Evolutionary conservation across 2,329 filamentous ascomycete genomes (phyloP), one percentile per base, ranked within the genome.

Genomic region (Sarocladium kiliense): DNA sequence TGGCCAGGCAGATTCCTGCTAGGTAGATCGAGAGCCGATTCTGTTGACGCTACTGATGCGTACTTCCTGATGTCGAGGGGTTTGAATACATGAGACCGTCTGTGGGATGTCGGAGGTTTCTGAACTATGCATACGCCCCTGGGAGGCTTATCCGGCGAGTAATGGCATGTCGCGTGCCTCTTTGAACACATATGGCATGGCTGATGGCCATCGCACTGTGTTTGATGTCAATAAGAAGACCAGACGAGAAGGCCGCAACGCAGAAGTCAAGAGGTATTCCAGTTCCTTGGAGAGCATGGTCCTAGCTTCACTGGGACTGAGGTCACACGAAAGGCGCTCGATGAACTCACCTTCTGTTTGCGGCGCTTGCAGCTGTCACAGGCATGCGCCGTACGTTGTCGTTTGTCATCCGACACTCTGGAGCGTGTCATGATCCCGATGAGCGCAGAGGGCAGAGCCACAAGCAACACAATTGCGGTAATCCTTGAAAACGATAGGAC

Each of bases 281-380:
- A n/a, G n/a, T n/a, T n/a, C n/a, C n/a, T n/a, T n/a, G n/a, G n/a
- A n/a, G n/a, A n/a, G n/a, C n/a, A n/a, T n/a, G n/a, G n/a, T n/a
- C n/a, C n/a, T n/a, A n/a, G n/a, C 30, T 32, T 6, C 30, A 32
- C 6, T 32, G 30, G 30, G 30, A 7, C 12, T 32, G 30, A 32
- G 30, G 30, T 7, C 12, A 12, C 12, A 32, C 7, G 30, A 32
- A 32, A 12, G 7, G 12, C 6, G 6, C 6, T 32, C 30, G 6
- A 6, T 32, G 7, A 32, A 32, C 78, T 74, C 64, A 84, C 84
- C 75, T 86, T 87, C 70, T 87, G 84, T 67, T 87, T 87, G 58
- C 84, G 77, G 57, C 77, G 76, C 69, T 85, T 86, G 71, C 84
- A 87, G 59, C 74, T 80, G 59, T 85, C 80, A 66, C 84, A 87